A percentile compares a stretch with the other conserved stretches of the same genome.
These are phyloP conservation scores for Tetraselmis striata DNA, from an alignment of 139 green algal genomes.

Conservation along the genomic window DNA sequence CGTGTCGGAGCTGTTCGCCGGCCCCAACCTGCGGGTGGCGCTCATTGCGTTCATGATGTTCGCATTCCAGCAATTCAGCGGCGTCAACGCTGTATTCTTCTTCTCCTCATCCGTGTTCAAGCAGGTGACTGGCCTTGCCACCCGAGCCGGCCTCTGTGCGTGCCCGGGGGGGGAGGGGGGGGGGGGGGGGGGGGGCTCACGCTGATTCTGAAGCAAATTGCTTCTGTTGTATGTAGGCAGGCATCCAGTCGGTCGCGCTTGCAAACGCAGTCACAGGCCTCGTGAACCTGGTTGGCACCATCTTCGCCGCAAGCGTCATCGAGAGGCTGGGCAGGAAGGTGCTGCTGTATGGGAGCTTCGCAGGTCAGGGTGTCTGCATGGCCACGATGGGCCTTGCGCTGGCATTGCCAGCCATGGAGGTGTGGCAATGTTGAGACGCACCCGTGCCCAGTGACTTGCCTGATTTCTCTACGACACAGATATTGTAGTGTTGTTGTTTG, in stretches of 20 bases:
- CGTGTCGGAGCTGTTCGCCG: slow-evolving; percentile 3
- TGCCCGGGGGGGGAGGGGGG: too few relatives aligned
- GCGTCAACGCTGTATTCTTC: slow-evolving; percentile 95
- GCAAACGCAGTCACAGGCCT: slow-evolving; percentile 80
- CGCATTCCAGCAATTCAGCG: slow-evolving; percentile 88
- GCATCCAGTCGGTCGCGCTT: slow-evolving; percentile 74
- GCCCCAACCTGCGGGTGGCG: not conserved
- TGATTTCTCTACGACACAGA: too few relatives aligned
- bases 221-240: slow-evolving; percentile 47
- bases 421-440: too few relatives aligned
- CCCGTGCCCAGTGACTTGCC: too few relatives aligned
- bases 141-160: too few relatives aligned
- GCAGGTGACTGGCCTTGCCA: too few relatives aligned
- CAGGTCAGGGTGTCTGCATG: not conserved
- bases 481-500: slow-evolving; percentile 5
- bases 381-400: not conserved
- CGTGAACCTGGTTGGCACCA: slow-evolving; percentile 82
- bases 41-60: slow-evolving; percentile 56
- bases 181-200: too few relatives aligned
- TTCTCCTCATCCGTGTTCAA: slow-evolving; percentile 90
- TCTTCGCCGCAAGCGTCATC: slow-evolving; percentile 72
- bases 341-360: not conserved
- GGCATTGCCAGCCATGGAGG: not conserved
- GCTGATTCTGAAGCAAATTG: too few relatives aligned
- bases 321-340: slow-evolving; percentile 69